Percentiles rank a stretch among this genome's conserved stretches.
Evolutionary conservation across 2,329 filamentous ascomycete species (phyloP).

Genomic region (Penicillium oxalicum): DNA sequence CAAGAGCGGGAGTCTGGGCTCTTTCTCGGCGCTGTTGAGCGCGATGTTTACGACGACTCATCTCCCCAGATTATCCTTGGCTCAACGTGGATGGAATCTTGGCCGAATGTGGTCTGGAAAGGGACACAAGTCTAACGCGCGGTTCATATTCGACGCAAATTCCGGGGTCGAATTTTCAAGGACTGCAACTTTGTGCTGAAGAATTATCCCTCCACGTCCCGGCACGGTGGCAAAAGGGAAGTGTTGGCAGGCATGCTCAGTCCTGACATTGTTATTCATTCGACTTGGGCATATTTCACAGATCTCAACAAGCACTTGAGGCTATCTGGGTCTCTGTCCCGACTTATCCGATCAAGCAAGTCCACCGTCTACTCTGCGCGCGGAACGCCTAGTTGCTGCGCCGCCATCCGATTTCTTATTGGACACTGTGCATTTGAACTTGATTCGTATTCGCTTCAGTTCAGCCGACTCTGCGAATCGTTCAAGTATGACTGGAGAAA

Average conservation of each 20-base stretch:
- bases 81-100: slow-evolving; percentile 15
- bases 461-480: background rate
- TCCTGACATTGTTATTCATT: background rate
- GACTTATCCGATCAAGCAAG: slow-evolving; percentile 7
- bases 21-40: slow-evolving; percentile 10
- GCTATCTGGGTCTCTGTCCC: background rate
- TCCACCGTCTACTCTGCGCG: background rate
- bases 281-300: background rate
- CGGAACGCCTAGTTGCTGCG: background rate
- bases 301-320: background rate
- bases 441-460: slow-evolving; percentile 10
- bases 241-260: background rate
- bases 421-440: slow-evolving; percentile 8
- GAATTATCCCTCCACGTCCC: background rate
- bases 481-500: slow-evolving; percentile 16
- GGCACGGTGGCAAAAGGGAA: background rate
- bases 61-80: slow-evolving; percentile 15
- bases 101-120: slow-evolving; percentile 9
- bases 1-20: slow-evolving; percentile 19
- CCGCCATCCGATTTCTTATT: background rate
- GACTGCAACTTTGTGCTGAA: background rate
- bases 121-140: slow-evolving; percentile 11
- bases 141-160: slow-evolving; percentile 16
- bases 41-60: slow-evolving; percentile 5
- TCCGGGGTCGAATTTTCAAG: slow-evolving; percentile 5